Conservation (phyloP, 176 grass and related monocot genomes). For the Panicum miliaceum region DNA sequence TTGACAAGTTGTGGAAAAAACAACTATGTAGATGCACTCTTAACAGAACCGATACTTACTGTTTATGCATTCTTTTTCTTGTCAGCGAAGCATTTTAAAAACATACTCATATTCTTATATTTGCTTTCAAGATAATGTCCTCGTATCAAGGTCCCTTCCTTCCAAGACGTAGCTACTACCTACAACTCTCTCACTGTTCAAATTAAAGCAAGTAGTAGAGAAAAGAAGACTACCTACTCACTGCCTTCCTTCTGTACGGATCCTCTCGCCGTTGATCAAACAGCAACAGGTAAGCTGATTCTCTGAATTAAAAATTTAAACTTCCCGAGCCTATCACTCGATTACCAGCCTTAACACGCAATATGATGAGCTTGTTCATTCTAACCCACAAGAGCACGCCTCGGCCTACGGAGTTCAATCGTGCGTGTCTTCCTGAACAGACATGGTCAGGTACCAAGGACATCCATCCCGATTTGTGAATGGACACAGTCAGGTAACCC, state of each 20-base stretch:
- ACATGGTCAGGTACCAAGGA: background rate
- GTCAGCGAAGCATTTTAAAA: background rate
- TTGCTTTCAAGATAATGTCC: background rate
- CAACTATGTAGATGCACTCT: background rate
- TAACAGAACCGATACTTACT: constrained; percentile 20
- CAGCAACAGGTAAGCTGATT: constrained; percentile 22
- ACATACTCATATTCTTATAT: constrained; percentile 23
- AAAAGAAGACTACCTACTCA: constrained; percentile 30
- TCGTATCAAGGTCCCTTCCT: constrained; percentile 27
- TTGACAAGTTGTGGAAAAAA: background rate
- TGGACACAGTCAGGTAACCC: background rate
- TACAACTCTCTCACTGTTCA: background rate
- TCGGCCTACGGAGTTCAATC: background rate
- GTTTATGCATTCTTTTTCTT: constrained; percentile 19
- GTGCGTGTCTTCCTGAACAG: background rate
- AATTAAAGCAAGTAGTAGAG: background rate
- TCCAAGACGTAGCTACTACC: constrained; percentile 34
- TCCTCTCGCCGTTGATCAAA: constrained; percentile 24
- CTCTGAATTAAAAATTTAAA: background rate
- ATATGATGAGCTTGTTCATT: background rate
- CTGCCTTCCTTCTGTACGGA: background rate
- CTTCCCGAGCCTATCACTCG: background rate
- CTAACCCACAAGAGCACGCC: background rate
- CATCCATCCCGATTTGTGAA: constrained; percentile 3
- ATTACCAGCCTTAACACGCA: constrained; percentile 17